These are phyloP conservation scores for Chionographis japonica DNA, from an alignment of 106 monocot species.

Conservation along the genomic window DNA sequence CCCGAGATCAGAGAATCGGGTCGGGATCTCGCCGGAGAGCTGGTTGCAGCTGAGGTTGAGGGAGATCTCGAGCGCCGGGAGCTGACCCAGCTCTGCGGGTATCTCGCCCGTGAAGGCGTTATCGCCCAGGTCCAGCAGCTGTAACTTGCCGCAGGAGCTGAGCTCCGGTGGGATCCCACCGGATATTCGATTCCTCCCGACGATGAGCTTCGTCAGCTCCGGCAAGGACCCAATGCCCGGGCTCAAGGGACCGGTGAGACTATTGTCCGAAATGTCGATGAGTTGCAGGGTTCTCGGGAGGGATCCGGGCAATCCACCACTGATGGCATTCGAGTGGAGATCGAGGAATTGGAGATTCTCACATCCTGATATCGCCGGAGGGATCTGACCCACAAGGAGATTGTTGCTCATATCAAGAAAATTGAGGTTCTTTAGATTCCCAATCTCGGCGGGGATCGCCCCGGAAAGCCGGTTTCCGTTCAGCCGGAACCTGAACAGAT, in stretches of 20 bases:
- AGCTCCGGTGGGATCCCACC: slow-evolving; percentile 65
- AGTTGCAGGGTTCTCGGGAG: slow-evolving; percentile 60
- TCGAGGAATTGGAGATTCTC: slow-evolving; percentile 69
- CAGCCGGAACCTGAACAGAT: slow-evolving; percentile 60
- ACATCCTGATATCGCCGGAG: slow-evolving; percentile 55
- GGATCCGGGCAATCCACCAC: slow-evolving; percentile 44
- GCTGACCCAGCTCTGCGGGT: slow-evolving; percentile 54
- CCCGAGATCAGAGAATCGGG: slow-evolving; percentile 39
- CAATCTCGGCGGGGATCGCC: slow-evolving; percentile 65
- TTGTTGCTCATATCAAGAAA: slow-evolving; percentile 81
- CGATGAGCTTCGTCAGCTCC: slow-evolving; percentile 68
- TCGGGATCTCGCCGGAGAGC: slow-evolving; percentile 58
- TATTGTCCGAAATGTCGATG: slow-evolving; percentile 72
- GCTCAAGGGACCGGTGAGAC: slow-evolving; percentile 38
- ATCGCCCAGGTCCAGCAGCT: slow-evolving; percentile 69
- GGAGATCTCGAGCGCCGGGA: slow-evolving; percentile 78
- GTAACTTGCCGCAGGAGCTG: slow-evolving; percentile 60
- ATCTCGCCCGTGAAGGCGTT: slow-evolving; percentile 69
- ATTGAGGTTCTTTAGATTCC: slow-evolving; percentile 61
- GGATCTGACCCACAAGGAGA: slow-evolving; percentile 46
- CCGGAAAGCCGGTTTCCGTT: slow-evolving; percentile 62
- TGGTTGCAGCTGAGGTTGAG: slow-evolving; percentile 86
- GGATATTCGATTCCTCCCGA: slow-evolving; percentile 56
- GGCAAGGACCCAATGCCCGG: slow-evolving; percentile 41
- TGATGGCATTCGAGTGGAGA: slow-evolving; percentile 69